phyloP scores from a whole-genome alignment of 2,329 filamentous ascomycete genomes.

The Fusarium liriodendri region DNA sequence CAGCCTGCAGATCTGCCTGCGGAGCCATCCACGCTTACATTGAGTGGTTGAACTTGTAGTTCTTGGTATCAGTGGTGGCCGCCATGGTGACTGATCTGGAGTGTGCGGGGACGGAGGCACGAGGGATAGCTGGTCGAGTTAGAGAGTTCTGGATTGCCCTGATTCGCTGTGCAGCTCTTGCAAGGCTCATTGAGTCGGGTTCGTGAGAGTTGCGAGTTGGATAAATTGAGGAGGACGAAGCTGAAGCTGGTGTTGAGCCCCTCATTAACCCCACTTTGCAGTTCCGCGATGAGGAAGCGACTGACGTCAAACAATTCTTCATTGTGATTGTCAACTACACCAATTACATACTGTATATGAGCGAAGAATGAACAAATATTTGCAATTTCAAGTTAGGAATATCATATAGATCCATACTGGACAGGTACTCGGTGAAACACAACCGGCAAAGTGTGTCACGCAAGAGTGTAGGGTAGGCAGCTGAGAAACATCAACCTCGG shows the following conservation, averaged over 20 bases:
- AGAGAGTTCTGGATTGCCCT: constrained; percentile 37
- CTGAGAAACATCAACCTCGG: background rate
- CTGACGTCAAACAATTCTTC: constrained; percentile 27
- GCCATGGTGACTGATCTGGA: constrained; percentile 76
- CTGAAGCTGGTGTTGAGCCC: constrained; percentile 7
- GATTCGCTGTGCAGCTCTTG: constrained; percentile 42
- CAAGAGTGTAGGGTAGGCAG: background rate
- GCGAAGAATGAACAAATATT: background rate
- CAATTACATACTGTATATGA: background rate
- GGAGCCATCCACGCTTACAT: constrained; percentile 69
- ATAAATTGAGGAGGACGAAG: constrained; percentile 10
- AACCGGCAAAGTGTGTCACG: background rate
- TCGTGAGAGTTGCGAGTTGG: background rate
- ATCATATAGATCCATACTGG: background rate
- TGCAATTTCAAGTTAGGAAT: background rate
- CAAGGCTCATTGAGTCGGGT: constrained; percentile 38
- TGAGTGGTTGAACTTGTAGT: constrained; percentile 89
- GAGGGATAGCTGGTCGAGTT: constrained; percentile 14
- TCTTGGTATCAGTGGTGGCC: constrained; percentile 76
- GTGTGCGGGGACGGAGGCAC: constrained; percentile 17
- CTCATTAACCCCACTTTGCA: constrained; percentile 28
- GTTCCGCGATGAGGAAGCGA: background rate
- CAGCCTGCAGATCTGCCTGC: constrained; percentile 13
- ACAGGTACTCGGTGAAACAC: background rate
- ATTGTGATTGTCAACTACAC: background rate